Base-by-base conservation (phyloP, 1,284 basidiomycete genomes). In the Cryptococcus sp. region DNA sequence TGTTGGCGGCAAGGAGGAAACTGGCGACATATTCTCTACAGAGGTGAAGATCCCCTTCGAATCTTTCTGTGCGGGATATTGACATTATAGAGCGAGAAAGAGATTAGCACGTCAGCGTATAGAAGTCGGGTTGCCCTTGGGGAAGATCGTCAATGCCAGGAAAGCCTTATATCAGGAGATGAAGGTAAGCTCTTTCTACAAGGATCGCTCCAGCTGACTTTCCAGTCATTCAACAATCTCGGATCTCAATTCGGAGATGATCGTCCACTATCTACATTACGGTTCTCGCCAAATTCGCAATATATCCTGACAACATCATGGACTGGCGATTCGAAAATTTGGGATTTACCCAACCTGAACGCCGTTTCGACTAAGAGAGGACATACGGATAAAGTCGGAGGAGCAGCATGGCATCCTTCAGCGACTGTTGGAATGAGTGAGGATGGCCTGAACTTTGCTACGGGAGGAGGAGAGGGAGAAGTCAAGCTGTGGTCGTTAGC, bases 201-300 rank as follows among this genome's bases (percentile, higher is more conserved):
- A 25, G 41, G 18, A 13, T 22, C 43, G 19, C 43, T 16, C 37
- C 46, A 21, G 47, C 42, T 52, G 24, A 49, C 50, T 28, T 36
- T 14, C 1, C 64, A 93, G 88, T 87, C 85, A 69, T 93, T 88
- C 72, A 82, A 85, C 45, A 94, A 91, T 64, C 82, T 98, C 43
- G 96, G 96, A 23, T 97, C 94, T 0, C 96, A 98, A 80, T 91
- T 98, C 62, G 94, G 92, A 47, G 96, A 97, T 69, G 91, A 96
- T 59, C 82, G 96, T 46, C 92, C 94, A 1, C 83, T 98, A 56
- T 88, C 91, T 1, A 86, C 90, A 75, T 89, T 97, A 25, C 86
- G 96, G 22, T 98, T 98, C 73, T 85, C 94, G 1, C 96, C 96
- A 4, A 87, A 97, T 70, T 87, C 86, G 60, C 76, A 88, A 66